phyloP scores from a whole-genome alignment of 768 basidiomycete genomes.

The Xerocomellus chrysenteron region DNA sequence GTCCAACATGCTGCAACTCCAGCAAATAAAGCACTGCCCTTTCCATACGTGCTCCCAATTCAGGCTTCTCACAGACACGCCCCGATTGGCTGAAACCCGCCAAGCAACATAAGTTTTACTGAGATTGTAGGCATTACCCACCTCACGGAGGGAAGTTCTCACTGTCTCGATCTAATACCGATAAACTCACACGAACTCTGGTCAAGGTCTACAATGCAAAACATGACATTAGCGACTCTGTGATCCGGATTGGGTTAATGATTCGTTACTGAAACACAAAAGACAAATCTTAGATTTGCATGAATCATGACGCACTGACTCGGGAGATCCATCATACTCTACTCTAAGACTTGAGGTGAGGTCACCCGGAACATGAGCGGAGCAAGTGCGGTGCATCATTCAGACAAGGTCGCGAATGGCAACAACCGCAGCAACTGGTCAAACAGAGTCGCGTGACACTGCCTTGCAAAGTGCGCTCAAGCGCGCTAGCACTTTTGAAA shows the following conservation, averaged over 20 bases:
- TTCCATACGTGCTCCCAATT: slow-evolving; percentile 3
- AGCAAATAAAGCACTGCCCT: slow-evolving; percentile 14
- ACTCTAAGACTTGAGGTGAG: slow-evolving; percentile 1
- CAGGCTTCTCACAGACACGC: slow-evolving; percentile 5
- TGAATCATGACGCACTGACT: neutral
- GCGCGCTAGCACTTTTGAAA: neutral
- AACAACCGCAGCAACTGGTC: neutral
- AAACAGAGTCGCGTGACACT: neutral
- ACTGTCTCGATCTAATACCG: neutral
- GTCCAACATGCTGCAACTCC: neutral
- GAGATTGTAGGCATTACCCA: neutral
- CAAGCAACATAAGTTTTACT: slow-evolving; percentile 3
- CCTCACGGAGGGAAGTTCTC: neutral
- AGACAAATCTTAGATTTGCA: neutral
- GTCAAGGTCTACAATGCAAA: neutral
- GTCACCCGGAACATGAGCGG: slow-evolving; percentile 12
- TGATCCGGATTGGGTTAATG: neutral
- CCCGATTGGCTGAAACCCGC: slow-evolving; percentile 5
- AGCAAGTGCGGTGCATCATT: slow-evolving; percentile 1
- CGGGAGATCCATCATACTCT: neutral
- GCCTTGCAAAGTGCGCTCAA: neutral
- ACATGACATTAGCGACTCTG: neutral
- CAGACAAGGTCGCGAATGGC: neutral
- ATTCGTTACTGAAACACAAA: neutral
- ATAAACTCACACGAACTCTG: neutral